A percentile compares a stretch with the other conserved stretches of the same genome.
Conservation (phyloP, 352 stramenopile species). For the Thalassiosira exigua region DNA sequence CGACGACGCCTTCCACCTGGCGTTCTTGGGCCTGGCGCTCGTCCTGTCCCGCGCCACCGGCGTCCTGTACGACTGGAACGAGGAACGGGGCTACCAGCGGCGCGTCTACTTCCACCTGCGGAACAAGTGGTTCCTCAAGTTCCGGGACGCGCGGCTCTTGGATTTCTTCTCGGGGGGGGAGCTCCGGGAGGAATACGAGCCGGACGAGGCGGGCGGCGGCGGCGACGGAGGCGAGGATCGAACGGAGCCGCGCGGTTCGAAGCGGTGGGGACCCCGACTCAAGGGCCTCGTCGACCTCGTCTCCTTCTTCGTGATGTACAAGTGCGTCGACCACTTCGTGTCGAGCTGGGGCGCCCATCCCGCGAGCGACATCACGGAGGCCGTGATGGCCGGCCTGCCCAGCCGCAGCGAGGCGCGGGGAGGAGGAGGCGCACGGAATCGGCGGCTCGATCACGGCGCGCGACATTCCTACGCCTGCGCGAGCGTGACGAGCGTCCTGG, state of each 20-base stretch:
- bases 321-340: constrained; percentile 30
- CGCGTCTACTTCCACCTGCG: constrained; percentile 11
- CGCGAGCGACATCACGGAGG: constrained; percentile 14
- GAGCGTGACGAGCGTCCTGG: constrained; percentile 5
- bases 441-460: neutral
- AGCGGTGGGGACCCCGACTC: constrained; percentile 6
- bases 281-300: constrained; percentile 28
- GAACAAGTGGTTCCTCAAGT: constrained; percentile 23
- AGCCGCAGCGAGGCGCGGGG: constrained; percentile 4
- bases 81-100: constrained; percentile 10
- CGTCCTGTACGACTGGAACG: constrained; percentile 29
- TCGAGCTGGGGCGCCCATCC: neutral
- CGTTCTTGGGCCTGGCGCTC: constrained; percentile 6
- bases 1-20: constrained; percentile 13
- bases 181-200: constrained; percentile 17
- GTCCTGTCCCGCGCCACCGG: constrained; percentile 13
- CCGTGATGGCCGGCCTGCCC: constrained; percentile 8
- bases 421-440: neutral
- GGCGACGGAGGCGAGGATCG: neutral
- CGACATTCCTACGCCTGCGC: constrained; percentile 18
- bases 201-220: neutral
- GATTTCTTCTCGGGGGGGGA: constrained; percentile 29
- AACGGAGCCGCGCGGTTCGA: neutral
- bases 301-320: constrained; percentile 40
- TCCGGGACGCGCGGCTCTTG: constrained; percentile 14